These are phyloP conservation scores for Fusarium nodosum DNA, from an alignment of 2,329 filamentous ascomycete genomes.

Conservation along the genomic window DNA sequence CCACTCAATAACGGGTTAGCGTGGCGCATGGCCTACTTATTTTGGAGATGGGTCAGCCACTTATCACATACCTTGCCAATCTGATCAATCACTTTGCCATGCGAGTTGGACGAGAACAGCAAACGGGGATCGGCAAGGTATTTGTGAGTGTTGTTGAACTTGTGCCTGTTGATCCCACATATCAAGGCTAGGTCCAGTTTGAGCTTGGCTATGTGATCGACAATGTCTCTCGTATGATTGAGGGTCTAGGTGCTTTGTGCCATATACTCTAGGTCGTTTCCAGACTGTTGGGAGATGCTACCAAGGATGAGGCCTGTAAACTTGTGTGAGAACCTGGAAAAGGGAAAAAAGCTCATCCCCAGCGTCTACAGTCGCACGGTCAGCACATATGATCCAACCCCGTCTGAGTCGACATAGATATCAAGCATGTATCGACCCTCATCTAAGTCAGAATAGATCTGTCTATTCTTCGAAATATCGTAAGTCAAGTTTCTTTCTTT, in stretches of 20 bases:
- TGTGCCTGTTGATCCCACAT: not conserved
- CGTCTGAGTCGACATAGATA: not conserved
- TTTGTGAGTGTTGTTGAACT: not conserved
- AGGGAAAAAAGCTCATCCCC: not conserved
- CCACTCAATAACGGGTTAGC: not conserved
- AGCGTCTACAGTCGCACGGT: too few species aligned
- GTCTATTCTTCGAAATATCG: not conserved
- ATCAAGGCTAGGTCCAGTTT: not conserved
- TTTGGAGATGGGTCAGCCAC: constrained; percentile 2
- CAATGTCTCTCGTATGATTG: constrained; percentile 12
- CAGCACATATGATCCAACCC: not conserved
- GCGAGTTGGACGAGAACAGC: not conserved
- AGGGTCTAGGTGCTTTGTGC: not conserved
- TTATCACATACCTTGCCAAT: constrained; percentile 15
- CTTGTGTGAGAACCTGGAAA: not conserved
- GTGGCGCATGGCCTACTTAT: not conserved
- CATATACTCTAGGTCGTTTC: constrained; percentile 11
- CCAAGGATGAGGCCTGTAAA: not conserved
- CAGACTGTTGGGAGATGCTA: not conserved
- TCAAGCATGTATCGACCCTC: too few species aligned
- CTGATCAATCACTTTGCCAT: not conserved
- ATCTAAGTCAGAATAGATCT: not conserved
- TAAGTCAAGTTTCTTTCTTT: not conserved
- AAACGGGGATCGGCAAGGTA: constrained; percentile 20
- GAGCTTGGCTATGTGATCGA: not conserved